Evolutionary conservation across 1,284 basidiomycete genomes (phyloP).

Genomic region (Tylopilus sp.): DNA sequence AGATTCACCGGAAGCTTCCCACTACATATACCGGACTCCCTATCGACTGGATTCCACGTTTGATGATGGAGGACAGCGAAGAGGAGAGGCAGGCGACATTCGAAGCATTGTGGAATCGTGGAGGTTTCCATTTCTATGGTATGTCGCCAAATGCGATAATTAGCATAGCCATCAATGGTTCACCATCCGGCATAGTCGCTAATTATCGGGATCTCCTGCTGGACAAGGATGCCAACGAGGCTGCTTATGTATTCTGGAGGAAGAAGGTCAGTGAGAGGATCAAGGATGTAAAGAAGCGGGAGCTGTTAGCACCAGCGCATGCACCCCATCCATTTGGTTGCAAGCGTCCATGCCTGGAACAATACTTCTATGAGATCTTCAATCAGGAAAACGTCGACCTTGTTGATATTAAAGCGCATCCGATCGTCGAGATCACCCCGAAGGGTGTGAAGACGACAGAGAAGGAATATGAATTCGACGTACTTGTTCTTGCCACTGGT

Average conservation of each 20-base stretch:
- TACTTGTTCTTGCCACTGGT: conserved; percentile 9
- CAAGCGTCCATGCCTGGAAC: conserved; percentile 12
- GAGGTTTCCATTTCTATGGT: conserved; percentile 17
- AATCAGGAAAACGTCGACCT: conserved; percentile 21
- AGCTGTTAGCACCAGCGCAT: conserved; percentile 10
- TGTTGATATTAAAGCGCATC: conserved; percentile 7
- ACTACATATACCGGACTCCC: conserved; percentile 1
- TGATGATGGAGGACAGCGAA: conserved; percentile 5
- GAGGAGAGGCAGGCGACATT: conserved; percentile 12
- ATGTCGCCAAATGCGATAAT: background rate
- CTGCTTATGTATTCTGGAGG: conserved; percentile 18
- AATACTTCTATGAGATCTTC: conserved; percentile 16
- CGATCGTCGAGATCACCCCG: conserved; percentile 13
- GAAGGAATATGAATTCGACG: conserved; percentile 10
- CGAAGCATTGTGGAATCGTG: conserved; percentile 11
- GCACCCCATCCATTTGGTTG: conserved; percentile 8
- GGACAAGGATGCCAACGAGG: conserved; percentile 5
- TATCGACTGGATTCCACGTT: background rate
- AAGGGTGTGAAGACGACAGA: conserved; percentile 8
- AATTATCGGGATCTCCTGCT: background rate
- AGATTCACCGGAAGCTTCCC: conserved; percentile 6
- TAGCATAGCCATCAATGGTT: background rate
- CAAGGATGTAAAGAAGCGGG: background rate
- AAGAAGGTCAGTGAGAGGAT: conserved; percentile 9
- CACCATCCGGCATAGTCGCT: background rate